These are phyloP conservation scores for Raffaelea ambrosiae DNA, from an alignment of 2,329 filamentous ascomycete genomes.

Conservation along the genomic window DNA sequence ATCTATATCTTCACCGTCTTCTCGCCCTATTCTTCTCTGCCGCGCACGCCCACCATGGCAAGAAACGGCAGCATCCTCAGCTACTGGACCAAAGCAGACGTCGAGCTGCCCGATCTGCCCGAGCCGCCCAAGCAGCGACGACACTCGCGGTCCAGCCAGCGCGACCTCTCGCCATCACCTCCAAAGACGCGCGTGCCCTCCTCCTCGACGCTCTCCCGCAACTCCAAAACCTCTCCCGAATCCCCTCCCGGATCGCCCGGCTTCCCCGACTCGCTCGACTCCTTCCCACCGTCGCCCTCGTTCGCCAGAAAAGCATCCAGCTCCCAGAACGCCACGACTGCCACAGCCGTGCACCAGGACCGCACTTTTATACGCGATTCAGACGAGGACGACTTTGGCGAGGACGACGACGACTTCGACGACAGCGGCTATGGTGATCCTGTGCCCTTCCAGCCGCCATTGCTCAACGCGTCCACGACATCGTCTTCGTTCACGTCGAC, in stretches of 20 bases:
- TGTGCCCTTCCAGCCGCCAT: neutral
- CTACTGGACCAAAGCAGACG: neutral
- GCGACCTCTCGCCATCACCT: neutral
- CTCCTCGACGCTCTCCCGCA: neutral
- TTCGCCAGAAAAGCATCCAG: neutral
- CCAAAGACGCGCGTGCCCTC: neutral
- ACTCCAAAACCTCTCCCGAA: neutral
- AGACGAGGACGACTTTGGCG: neutral
- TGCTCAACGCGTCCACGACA: neutral
- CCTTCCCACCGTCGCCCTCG: neutral
- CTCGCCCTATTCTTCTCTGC: too few relatives aligned
- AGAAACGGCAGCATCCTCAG: too few relatives aligned
- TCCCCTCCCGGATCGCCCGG: neutral
- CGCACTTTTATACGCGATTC: conserved; percentile 1
- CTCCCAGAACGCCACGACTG: neutral
- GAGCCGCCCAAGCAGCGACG: neutral
- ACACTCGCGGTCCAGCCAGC: neutral
- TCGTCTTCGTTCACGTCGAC: neutral
- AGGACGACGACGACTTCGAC: neutral
- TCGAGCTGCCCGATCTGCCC: neutral
- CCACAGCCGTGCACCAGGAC: neutral
- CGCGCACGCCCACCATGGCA: too few relatives aligned
- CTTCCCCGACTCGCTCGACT: neutral
- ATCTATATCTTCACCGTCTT: too few relatives aligned
- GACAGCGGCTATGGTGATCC: neutral